phyloP scores from a whole-genome alignment of 2,329 filamentous ascomycete species.

The Stromatinia cepivora region DNA sequence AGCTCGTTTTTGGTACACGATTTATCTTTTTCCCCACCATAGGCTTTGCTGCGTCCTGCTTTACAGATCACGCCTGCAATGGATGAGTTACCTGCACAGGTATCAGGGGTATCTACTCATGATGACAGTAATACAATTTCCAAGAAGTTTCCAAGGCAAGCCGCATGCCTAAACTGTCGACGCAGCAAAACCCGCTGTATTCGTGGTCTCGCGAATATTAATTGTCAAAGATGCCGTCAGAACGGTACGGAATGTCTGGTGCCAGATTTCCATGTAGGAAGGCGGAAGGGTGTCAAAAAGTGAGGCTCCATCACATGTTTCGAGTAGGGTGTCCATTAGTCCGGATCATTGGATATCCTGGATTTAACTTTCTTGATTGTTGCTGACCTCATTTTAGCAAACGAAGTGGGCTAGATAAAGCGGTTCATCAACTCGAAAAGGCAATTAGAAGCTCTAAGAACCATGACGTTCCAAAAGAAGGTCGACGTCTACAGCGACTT shows the following conservation, averaged over 20 bases:
- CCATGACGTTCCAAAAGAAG: conserved; percentile 44
- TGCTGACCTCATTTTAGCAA: conserved; percentile 52
- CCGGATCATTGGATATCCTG: not conserved
- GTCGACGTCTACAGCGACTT: conserved; percentile 52
- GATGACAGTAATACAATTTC: not conserved
- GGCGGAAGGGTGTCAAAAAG: conserved; percentile 79
- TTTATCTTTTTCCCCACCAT: not conserved
- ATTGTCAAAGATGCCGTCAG: conserved; percentile 63
- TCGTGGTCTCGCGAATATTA: conserved; percentile 51
- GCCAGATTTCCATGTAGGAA: conserved; percentile 70
- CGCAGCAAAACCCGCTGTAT: conserved; percentile 69
- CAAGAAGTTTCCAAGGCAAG: conserved; percentile 39
- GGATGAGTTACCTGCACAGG: not conserved
- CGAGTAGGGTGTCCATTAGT: not conserved
- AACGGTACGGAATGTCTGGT: conserved; percentile 63
- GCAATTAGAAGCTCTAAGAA: conserved; percentile 57
- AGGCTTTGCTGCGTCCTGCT: not conserved
- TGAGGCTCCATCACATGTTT: conserved; percentile 42
- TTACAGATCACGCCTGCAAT: conserved; percentile 1
- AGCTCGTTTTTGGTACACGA: not conserved
- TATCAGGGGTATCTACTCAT: not conserved
- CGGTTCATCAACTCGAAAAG: conserved; percentile 71
- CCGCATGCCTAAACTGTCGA: conserved; percentile 64
- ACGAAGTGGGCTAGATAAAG: conserved; percentile 71
- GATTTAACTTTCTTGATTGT: not conserved